Evolutionary conservation across 345 rosid genomes (phyloP), one percentile per base, ranked within the genome.

Genomic region (Syzygium aqueum): DNA sequence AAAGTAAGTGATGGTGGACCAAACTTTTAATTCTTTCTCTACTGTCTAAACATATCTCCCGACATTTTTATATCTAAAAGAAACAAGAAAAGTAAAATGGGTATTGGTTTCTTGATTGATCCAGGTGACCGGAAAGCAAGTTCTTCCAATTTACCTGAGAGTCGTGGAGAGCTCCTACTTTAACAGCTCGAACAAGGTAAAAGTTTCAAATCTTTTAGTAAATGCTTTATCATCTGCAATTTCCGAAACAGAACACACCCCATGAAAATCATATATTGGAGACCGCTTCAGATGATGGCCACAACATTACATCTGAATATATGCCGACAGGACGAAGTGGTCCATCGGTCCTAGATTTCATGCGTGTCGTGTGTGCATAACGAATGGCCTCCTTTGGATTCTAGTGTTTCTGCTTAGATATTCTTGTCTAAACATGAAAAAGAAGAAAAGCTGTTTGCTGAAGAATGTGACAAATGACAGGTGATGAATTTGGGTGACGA

Each of bases 121-220:
- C 85, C 88, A 97, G 99, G 94, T 95, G 7, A 95, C 98, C 59
- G 99, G 94, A 86, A 96, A 96, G 89, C 94, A 97, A 95, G 93
- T 95, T 61, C 97, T 95, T 63, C 98, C 98, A 86, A 92, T 95
- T 49, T 98, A 98, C 91, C 95, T 96, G 67, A 96, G 93, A 92
- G 99, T 96, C 22, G 99, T 96, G 43, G 99, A 98, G 91, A 94
- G 95, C 87, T 98, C 99, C 85, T 96, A 96, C 89, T 98, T 98
- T 91, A 94, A 96, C 92, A 93, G 95, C 91, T 95, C 99, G 51
- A 96, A 98, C 90, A 96, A 93, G 98, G 99, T 96, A 95, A 91
- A 87, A 61, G 37, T 59, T 37, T 37, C 53, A 53, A 15, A 28
- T 65, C 83, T 50, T 46, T 49, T 85, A 57, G 59, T 25, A 49